phyloP scores from a whole-genome alignment of 2,329 filamentous ascomycete genomes.

The Chaetomium sp. region DNA sequence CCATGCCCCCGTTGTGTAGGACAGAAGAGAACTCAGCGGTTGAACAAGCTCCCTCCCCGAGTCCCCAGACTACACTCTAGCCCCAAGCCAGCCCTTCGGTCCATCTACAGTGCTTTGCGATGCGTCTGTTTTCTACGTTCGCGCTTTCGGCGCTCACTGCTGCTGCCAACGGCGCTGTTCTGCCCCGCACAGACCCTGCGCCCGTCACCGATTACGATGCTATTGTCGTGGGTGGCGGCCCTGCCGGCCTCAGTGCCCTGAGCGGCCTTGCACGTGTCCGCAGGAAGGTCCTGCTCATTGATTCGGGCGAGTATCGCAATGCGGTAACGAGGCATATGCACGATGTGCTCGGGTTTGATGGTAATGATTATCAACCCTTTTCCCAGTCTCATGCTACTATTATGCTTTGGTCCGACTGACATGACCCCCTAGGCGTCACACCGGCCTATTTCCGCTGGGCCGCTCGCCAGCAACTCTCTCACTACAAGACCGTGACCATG shows the following conservation, averaged over 20 bases:
- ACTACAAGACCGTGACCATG: conserved; percentile 54
- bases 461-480: conserved; percentile 54
- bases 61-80: neutral
- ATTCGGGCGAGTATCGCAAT: conserved; percentile 62
- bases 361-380: conserved; percentile 40
- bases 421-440: conserved; percentile 48
- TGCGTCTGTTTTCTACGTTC: neutral
- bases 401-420: conserved; percentile 13
- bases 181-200: conserved; percentile 10
- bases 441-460: conserved; percentile 57
- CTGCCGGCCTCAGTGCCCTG: conserved; percentile 55
- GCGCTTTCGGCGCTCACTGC: neutral
- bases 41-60: neutral
- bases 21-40: neutral
- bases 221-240: conserved; percentile 60
- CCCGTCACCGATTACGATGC: conserved; percentile 50
- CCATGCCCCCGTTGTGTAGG: neutral
- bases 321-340: conserved; percentile 59
- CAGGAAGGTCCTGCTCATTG: conserved; percentile 57
- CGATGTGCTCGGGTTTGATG: conserved; percentile 62
- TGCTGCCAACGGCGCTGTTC: conserved; percentile 7
- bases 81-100: neutral
- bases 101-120: neutral
- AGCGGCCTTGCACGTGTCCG: conserved; percentile 62
- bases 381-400: neutral